Evolutionary conservation across 2,329 filamentous ascomycete species (phyloP), one percentile per base, ranked within the genome.

Genomic region (Neonectria sp.): DNA sequence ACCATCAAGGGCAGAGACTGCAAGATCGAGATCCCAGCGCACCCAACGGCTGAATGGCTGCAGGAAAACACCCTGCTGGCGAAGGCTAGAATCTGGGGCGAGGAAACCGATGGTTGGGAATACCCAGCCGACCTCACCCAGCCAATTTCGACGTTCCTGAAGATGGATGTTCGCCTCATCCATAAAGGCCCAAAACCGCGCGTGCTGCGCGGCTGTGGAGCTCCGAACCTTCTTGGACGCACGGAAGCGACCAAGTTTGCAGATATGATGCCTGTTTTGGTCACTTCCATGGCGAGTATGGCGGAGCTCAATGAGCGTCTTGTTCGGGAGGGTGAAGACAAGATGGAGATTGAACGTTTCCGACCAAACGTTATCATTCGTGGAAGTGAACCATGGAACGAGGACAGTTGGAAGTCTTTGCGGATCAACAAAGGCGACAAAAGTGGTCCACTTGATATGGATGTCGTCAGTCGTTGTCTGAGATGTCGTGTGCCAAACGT

Each of bases 401-500:
- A 92, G 75, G 90, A 92, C 75, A 82, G 82, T 17, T 92, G 90
- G 90, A 91, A 90, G 79, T 82, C 84, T 3, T 79, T 91, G 0
- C 81, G 85, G 11, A 84, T 89, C 55, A 78, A 76, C 11, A 60
- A 64, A 27, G 63, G 68, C 15, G 46, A 67, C 21, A 35, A 55
- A 4, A 53, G 55, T 6, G 27, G 52, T 17, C 49, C 72, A 8
- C 75, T 89, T 11, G 81, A 82, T 27, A 71, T 91, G 37, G 89
- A 91, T 76, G 84, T 90, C 33, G 85, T 89, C 21, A 86, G 88
- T 31, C 81, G 89, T 3, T 91, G 89, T 73, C 84, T 88, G 37
- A 79, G 89, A 24, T 91, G 89, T 67, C 88, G 88, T 68, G 88
- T 91, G 2, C 89, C 89, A 7, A 91, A 91, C 77, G 89, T 91